Evolutionary conservation across 805 yeast genomes (phyloP), one percentile per base, ranked within the genome.

Genomic region (baker's yeast (Saccharomyces cerevisiae)): DNA sequence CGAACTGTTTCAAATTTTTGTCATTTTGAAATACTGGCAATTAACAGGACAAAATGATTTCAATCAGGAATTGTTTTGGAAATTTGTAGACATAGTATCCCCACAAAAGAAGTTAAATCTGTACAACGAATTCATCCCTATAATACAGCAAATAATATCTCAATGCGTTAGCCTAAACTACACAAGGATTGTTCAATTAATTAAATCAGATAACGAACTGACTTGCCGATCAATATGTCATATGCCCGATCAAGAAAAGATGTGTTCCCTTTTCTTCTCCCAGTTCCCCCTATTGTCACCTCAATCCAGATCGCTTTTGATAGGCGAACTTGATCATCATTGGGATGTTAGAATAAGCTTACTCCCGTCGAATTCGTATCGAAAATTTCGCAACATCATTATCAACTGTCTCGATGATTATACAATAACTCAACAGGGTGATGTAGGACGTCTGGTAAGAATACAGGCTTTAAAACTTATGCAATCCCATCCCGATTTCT

Each of bases 381-480:
- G 14, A 21, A 6, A 41, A 51, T 27, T 52, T 53, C 14, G 30
- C 26, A 21, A 17, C 21, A 47, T 47, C 14, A 31, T 60, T 2
- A 36, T 77, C 1, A 59, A 57, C 1, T 78, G 80, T 32, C 68
- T 92, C 13, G 84, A 85, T 57, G 97, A 91, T 61, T 89, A 90
- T 66, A 81, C 96, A 0, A 71, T 79, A 1, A 87, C 92, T 0
- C 80, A 81, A 28, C 86, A 88, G 63, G 98, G 98, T 9, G 98
- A 91, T 70, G 91, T 90, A n/a, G 98, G 98, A 1, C 80, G 88
- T 49, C 78, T 82, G 61, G 79, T 89, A 1, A 72, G 98, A 49
- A 58, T 65, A 1, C 76, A 84, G 0, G 73, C 84, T 1, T 65
- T 86, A 2, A 41, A 59, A 5, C 61, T 82, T 2, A 66, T 84